Evolutionary conservation across 176 grass and related monocot species (phyloP).

Genomic region (Oryza officinalis): DNA sequence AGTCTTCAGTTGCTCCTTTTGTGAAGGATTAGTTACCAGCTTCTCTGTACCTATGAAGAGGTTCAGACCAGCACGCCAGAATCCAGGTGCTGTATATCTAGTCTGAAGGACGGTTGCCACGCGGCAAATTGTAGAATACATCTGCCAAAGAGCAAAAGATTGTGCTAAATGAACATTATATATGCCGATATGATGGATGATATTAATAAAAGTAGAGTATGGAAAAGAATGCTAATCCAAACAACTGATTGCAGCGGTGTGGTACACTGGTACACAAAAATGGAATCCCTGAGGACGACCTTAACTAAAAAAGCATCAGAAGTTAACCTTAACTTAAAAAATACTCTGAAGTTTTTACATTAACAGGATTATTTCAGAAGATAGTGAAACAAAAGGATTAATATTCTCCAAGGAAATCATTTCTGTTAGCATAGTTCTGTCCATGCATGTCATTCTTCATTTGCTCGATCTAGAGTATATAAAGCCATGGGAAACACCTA

Average conservation of each 20-base stretch:
- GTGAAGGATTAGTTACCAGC: slow-evolving; percentile 47
- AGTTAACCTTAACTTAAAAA: background rate
- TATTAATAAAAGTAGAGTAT: background rate
- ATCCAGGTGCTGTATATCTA: slow-evolving; percentile 83
- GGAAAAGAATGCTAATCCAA: background rate
- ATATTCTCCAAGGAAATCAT: background rate
- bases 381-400: background rate
- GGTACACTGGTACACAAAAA: background rate
- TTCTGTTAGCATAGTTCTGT: background rate
- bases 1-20: slow-evolving; percentile 72
- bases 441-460: background rate
- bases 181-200: slow-evolving; percentile 15
- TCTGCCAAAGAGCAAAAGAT: slow-evolving; percentile 39
- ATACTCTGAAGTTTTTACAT: background rate
- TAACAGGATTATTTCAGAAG: slow-evolving; percentile 11
- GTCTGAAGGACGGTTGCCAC: slow-evolving; percentile 86
- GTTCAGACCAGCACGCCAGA: slow-evolving; percentile 82
- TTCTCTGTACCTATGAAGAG: slow-evolving; percentile 75
- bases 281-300: background rate
- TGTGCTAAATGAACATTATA: background rate
- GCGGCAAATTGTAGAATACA: slow-evolving; percentile 72
- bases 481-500: background rate
- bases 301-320: background rate
- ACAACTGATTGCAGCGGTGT: background rate
- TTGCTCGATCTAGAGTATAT: background rate